Evolutionary conservation across 805 yeast genomes (phyloP), one percentile per base, ranked within the genome.

Genomic region (Yamadazyma laniorum): DNA sequence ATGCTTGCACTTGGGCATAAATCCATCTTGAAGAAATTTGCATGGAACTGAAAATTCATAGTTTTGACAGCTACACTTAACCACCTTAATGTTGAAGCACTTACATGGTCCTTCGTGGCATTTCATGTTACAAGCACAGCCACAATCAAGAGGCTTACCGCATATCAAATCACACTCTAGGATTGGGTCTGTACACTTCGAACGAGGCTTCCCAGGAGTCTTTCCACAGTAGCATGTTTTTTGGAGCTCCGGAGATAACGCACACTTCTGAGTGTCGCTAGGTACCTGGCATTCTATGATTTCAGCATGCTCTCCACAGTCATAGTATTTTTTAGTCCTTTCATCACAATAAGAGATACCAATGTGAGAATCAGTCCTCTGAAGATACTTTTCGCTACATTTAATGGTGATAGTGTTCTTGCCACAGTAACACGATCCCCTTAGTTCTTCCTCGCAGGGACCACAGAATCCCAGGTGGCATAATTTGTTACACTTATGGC

Each of bases 381-480:
- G 52, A 2, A 79, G 71, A 15, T 53, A 50, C 40, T 66, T 55
- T 23, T 72, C 66, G 44, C 59, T 49, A 56, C 89, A 79, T 46
- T 63, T 50, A 13, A 78, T 56, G 7, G 54, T 47, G 18, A 67
- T 59, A 1, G 57, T 49, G 7, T 75, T 68, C 25, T 69, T 65
- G 0, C 96, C 96, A 65, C 97, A 89, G 54, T 85, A 89, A 57
- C 96, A 89, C 15, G 49, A 58, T 1, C 74, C 73, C 4, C 51
- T 53, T 1, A 83, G 57, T 2, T 52, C 46, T 35, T 68, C 74
- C 6, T 70, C 61, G 58, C 96, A 89, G 5, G 70, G 67, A 0
- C 95, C 95, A 65, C 96, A 89, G 16, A 85, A 65, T 0, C 95
- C 96, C n/a, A 65, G 55, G 59, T 89, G 97, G 56, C 97, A 89